Evolutionary conservation across 305 asterid genomes (phyloP), one percentile per base, ranked within the genome.

Genomic region (Solanum hybrid): DNA sequence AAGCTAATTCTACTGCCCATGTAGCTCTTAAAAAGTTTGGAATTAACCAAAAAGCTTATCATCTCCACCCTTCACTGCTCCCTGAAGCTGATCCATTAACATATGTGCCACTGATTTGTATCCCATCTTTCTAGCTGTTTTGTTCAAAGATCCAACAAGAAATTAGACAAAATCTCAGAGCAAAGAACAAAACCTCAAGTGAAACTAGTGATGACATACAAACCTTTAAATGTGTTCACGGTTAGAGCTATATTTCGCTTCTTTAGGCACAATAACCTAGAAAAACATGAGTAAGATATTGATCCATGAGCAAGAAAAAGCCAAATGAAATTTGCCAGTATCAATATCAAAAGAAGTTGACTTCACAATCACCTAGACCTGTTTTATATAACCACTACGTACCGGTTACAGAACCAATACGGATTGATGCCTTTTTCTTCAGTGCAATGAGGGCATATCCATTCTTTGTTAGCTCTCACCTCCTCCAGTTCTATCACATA

Each of bases 381-480:
- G n/a, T 81, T 40, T 10, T 38, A 40, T 38, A 24, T 38, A 24
- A 81, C 14, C 71, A 42, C 37, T 9, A 29, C 15, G 4, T 92
- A 96, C 99, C 98, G 95, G 93, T 96, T 96, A 85, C 98, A 95
- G 91, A 96, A 95, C 99, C 99, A 95, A 89, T 93, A 94, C 75
- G 96, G 98, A 35, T 93, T 95, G 82, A 90, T 90, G 86, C 97
- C 96, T 90, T 92, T 94, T 15, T 94, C 94, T 91, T 96, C 98
- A 9, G 86, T 77, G 29, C 98, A 95, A 80, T 96, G 99, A 93
- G 98, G 98, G 60, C 98, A 95, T 88, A 92, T 93, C 98, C 98
- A 95, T 29, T 93, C 93, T 92, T 94, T 94, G 90, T 93, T 93
- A 86, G 92, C 91, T 90, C 91, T 93, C 86, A 95, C 98, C 86